Base-by-base conservation (phyloP, 148 eudicot species). In the Nepenthes mirabilis region DNA sequence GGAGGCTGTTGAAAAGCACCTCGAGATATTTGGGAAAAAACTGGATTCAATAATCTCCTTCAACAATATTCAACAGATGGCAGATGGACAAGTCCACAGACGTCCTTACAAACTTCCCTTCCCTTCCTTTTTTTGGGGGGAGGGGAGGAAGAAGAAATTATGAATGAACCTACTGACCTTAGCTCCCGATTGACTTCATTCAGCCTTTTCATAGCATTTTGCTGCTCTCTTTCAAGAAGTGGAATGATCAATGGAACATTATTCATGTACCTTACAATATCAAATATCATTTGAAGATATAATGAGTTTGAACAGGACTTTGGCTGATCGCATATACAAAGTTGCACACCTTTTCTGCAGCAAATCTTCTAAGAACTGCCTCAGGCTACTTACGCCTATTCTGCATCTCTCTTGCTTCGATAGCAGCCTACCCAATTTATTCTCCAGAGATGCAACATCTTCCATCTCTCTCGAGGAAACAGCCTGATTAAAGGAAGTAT, bases 311-410 rank as follows among this genome's bases (percentile, higher is more conserved):
- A 49, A 49, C 11, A 49, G 0, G 13, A 49, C 11, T 45, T 45
- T 23, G 11, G 3, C 12, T 61, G 23, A 52, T 5, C 33, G 14
- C n/a, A 65, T 33, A 36, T 33, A 35, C 8, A 55, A 43, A 45
- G 11, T 51, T 12, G 4, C 58, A 43, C 37, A 86, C 98, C 98
- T 93, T 79, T 80, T 88, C 75, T 65, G 78, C 55, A 93, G 80
- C 73, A 88, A 68, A 68, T 93, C 91, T 74, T 93, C 98, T 64
- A 93, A 70, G 76, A 93, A 93, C 63, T 72, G 64, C 77, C 87
- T 80, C 65, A 93, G 86, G 78, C 95, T 93, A 86, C 96, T 93
- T 53, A 88, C 84, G 66, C 98, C 98, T 65, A 93, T 86, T 58
- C 96, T 78, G 70, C 87, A 86, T 78, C 80, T 86, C 79, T 93